Evolutionary conservation across 495 filamentous ascomycete species (phyloP), one percentile per base, ranked within the genome.

Genomic region (Hypoxylon lenormandii): DNA sequence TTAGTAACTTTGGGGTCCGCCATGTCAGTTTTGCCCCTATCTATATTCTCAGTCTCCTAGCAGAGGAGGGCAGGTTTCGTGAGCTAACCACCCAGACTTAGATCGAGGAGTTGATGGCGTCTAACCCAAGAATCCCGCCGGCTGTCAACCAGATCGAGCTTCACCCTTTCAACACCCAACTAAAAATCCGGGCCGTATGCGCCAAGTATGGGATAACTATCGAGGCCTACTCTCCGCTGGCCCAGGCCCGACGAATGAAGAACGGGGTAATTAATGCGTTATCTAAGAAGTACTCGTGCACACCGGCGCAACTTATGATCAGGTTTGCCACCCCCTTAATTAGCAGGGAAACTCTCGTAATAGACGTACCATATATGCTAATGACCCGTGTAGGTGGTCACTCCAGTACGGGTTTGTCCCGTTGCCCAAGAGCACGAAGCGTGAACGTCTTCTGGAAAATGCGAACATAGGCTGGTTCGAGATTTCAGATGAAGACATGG

Each of bases 351-450:
- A 23, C 21, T 6, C 4, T 19, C 52, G 8, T 12, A 38, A 19
- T 23, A 5, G 13, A 28, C 52, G 47, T 36, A 26, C 23, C 23
- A 2, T 26, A 26, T n/a, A n/a, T n/a, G n/a, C 23, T 65, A 8
- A 60, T 49, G 3, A 5, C 56, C 11, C 1, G 33, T 7, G 15
- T 28, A 79, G 74, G 22, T 90, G 89, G 89, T 87, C 86, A 64
- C 72, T 90, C 63, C 91, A 93, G 78, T 87, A 93, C 70, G 87
- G 83, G 18, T 90, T 88, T 79, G 87, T 93, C 10, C 85, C 89
- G 38, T 78, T 94, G 64, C 91, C 91, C 16, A 94, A 94, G 83
- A 91, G 88, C 46, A 82, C 85, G 37, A 87, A 81, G 61, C 79
- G 82, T 16, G 85, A 87, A 16, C 81, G 90, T 19, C 87, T 93